Evolutionary conservation across 1,284 basidiomycete species (phyloP).

Genomic region (Puccinia horiana): DNA sequence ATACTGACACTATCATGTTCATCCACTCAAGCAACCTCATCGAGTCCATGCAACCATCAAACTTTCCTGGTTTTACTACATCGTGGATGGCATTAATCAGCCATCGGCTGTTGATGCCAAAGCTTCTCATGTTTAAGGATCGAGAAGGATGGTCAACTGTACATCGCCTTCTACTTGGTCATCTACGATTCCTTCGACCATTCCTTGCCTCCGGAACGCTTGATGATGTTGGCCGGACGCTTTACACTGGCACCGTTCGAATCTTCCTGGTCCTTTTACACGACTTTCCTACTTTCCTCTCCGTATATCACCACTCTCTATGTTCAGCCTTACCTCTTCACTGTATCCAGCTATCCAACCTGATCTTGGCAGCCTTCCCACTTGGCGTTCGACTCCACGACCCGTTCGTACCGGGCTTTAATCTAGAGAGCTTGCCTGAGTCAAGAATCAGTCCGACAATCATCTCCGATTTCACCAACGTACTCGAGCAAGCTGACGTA

Average conservation of each 20-base stretch:
- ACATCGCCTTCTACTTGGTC: constrained; percentile 86
- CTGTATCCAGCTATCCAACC: constrained; percentile 94
- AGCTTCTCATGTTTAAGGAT: constrained; percentile 78
- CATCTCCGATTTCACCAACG: constrained; percentile 81
- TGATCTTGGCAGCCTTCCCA: constrained; percentile 96
- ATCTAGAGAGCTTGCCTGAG: constrained; percentile 71
- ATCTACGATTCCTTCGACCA: constrained; percentile 89
- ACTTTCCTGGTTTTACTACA: constrained; percentile 97
- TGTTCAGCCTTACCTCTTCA: constrained; percentile 87
- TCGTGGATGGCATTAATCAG: constrained; percentile 97
- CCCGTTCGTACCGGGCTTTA: constrained; percentile 65
- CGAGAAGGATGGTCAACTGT: constrained; percentile 92
- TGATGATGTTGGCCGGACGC: constrained; percentile 76
- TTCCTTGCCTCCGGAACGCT: constrained; percentile 83
- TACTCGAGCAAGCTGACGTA: constrained; percentile 74
- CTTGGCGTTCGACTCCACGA: constrained; percentile 74
- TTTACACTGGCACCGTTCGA: constrained; percentile 89
- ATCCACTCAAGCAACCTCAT: constrained; percentile 76
- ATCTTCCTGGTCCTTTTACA: constrained; percentile 91
- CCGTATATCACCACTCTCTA: constrained; percentile 92
- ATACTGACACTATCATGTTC: constrained; percentile 5
- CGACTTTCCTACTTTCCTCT: constrained; percentile 97
- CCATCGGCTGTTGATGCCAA: constrained; percentile 96
- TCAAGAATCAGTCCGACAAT: constrained; percentile 87
- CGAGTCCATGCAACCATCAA: constrained; percentile 91